Evolutionary conservation across 2,329 filamentous ascomycete genomes (phyloP).

Genomic region (Paracamarosporium sp.): DNA sequence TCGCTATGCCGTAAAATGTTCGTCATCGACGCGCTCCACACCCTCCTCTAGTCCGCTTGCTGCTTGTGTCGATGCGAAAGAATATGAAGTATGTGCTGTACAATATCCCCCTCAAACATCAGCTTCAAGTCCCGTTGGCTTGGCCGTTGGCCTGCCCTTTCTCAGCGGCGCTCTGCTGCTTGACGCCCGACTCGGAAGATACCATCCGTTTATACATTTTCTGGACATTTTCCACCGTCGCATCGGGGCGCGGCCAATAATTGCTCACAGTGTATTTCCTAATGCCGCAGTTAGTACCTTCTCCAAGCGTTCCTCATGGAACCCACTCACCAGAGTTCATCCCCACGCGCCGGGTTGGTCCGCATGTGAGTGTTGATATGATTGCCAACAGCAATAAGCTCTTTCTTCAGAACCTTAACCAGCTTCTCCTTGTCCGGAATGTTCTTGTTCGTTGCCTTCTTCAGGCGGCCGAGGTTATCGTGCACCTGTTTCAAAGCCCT

Average conservation of each 20-base stretch:
- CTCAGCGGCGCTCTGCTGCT: slow-evolving; percentile 8
- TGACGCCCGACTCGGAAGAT: slow-evolving; percentile 32
- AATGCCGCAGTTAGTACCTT: slow-evolving; percentile 23
- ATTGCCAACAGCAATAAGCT: slow-evolving; percentile 67
- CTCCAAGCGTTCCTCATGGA: background rate
- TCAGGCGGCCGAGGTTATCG: slow-evolving; percentile 65
- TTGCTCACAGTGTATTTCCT: slow-evolving; percentile 46
- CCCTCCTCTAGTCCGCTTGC: background rate
- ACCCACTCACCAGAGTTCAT: slow-evolving; percentile 58
- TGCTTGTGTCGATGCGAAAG: slow-evolving; percentile 5
- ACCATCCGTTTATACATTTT: slow-evolving; percentile 48
- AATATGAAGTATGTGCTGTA: slow-evolving; percentile 1
- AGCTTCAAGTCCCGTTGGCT: slow-evolving; percentile 23
- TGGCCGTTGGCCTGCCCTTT: slow-evolving; percentile 17
- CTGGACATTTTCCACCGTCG: slow-evolving; percentile 41
- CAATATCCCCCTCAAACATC: background rate
- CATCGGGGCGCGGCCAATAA: slow-evolving; percentile 46
- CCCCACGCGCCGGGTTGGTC: slow-evolving; percentile 55
- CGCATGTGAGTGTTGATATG: slow-evolving; percentile 61
- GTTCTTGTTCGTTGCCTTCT: slow-evolving; percentile 67
- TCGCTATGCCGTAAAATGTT: slow-evolving; percentile 5
- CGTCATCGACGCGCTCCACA: slow-evolving; percentile 9
- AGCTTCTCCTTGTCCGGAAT: slow-evolving; percentile 69
- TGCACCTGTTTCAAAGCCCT: slow-evolving; percentile 65
- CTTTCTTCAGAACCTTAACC: slow-evolving; percentile 66